A percentile compares a stretch with the other conserved stretches of the same genome.
phyloP scores from a whole-genome alignment of 2,329 filamentous ascomycete genomes.

The Colletotrichum karsti region DNA sequence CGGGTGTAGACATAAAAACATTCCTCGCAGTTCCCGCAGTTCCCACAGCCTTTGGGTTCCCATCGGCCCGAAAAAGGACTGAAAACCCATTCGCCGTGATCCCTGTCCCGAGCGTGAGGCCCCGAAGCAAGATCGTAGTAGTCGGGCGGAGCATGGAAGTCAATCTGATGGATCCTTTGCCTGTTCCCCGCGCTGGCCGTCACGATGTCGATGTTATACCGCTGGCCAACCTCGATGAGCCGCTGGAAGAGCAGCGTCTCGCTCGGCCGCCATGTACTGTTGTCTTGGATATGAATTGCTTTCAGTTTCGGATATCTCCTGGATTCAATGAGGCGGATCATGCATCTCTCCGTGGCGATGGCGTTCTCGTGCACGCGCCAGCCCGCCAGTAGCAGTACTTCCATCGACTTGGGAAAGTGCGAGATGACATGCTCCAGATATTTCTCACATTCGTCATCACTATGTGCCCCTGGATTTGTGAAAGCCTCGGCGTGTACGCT shows the following conservation, averaged over 20 bases:
- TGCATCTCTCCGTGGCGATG: not conserved
- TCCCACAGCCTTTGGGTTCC: not conserved
- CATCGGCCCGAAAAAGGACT: not conserved
- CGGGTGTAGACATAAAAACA: not conserved
- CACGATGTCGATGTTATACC: not conserved
- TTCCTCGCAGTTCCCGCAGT: not conserved
- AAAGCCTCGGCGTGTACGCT: not conserved
- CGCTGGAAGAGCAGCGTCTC: not conserved
- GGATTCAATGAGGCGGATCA: not conserved
- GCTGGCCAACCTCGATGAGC: not conserved
- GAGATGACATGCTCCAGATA: not conserved
- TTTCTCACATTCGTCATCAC: not conserved
- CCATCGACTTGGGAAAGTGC: not conserved
- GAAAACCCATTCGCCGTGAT: not conserved
- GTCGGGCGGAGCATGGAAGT: not conserved
- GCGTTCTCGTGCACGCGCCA: too few species aligned
- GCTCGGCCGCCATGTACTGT: not conserved
- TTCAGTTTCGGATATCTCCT: not conserved
- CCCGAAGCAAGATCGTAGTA: not conserved
- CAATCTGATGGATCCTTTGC: not conserved
- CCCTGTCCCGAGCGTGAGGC: not conserved
- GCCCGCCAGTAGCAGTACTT: not conserved
- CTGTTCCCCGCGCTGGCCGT: not conserved
- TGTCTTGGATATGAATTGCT: not conserved
- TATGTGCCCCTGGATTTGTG: not conserved